Conservation (phyloP, 139 green algal genomes). For the Dunaliella sp. region DNA sequence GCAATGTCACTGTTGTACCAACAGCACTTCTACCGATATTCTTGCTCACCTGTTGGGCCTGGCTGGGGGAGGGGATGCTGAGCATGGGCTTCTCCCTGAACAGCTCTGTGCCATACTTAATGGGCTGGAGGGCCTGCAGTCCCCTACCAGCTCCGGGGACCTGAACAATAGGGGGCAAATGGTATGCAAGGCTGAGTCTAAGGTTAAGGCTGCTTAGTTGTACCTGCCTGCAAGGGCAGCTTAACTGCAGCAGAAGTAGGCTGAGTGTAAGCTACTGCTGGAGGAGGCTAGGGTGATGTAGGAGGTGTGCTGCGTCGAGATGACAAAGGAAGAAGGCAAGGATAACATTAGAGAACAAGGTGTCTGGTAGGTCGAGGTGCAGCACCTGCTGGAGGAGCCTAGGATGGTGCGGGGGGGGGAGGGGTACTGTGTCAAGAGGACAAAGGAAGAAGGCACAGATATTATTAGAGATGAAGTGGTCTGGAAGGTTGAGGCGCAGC, state of each 20-base stretch:
- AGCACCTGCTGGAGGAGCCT: background rate
- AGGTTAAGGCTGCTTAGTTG: no score
- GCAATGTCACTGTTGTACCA: no score
- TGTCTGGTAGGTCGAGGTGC: background rate
- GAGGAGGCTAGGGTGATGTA: background rate
- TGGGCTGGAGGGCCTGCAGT: background rate
- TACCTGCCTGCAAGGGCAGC: background rate
- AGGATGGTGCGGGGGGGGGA: background rate
- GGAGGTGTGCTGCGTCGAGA: background rate
- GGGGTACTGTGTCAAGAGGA: background rate
- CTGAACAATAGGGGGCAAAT: background rate
- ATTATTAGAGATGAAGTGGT: background rate
- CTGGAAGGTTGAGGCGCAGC: background rate
- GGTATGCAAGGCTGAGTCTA: no score
- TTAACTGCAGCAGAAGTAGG: background rate
- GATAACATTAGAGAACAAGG: background rate
- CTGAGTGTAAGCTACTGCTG: background rate
- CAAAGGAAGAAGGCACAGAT: background rate
- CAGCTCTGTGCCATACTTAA: conserved; percentile 6
- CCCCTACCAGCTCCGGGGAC: background rate
- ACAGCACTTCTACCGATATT: no score
- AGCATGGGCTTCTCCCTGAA: background rate
- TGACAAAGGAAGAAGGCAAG: background rate
- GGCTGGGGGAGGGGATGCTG: background rate
- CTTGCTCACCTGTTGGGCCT: background rate